Percentiles rank a stretch among this genome's conserved stretches.
Evolutionary conservation across 306 rosid species (phyloP).

Genomic region (Dicorynia guianensis): DNA sequence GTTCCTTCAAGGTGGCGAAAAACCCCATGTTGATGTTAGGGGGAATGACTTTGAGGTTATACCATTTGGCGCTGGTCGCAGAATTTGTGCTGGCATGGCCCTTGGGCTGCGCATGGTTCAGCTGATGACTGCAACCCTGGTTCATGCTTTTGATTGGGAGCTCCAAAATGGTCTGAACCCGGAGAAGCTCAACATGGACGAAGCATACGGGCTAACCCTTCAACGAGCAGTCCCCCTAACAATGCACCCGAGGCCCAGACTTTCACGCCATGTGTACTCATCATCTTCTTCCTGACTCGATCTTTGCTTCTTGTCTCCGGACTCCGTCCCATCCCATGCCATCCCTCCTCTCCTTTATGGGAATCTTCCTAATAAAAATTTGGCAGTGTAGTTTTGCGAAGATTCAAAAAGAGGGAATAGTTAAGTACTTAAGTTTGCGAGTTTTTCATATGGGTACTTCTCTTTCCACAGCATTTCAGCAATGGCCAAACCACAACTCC

Average conservation of each 20-base stretch:
- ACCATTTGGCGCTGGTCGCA: constrained; percentile 86
- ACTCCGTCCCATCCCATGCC: too few relatives aligned
- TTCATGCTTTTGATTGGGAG: constrained; percentile 70
- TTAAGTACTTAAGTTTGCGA: too few relatives aligned
- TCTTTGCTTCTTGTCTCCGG: background rate
- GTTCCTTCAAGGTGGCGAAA: constrained; percentile 68
- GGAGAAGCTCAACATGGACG: constrained; percentile 74
- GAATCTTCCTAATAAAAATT: background rate
- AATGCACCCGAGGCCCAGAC: constrained; percentile 62
- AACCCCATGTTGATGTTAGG: constrained; percentile 56
- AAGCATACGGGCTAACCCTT: constrained; percentile 72
- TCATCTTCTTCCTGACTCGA: background rate
- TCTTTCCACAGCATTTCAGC: too few relatives aligned
- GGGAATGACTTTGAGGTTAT: constrained; percentile 81
- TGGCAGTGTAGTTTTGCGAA: background rate
- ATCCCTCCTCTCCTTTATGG: too few relatives aligned
- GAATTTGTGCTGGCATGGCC: constrained; percentile 77
- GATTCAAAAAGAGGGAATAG: background rate
- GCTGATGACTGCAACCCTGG: constrained; percentile 52
- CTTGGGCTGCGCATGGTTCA: constrained; percentile 73
- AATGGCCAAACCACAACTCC: too few relatives aligned
- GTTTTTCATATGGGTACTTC: too few relatives aligned
- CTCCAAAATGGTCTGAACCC: constrained; percentile 52
- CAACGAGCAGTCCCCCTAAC: constrained; percentile 64
- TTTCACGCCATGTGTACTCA: constrained; percentile 43